These are phyloP conservation scores for Chlamydomonas sp. DNA, from an alignment of 139 green algal genomes.

Conservation along the genomic window DNA sequence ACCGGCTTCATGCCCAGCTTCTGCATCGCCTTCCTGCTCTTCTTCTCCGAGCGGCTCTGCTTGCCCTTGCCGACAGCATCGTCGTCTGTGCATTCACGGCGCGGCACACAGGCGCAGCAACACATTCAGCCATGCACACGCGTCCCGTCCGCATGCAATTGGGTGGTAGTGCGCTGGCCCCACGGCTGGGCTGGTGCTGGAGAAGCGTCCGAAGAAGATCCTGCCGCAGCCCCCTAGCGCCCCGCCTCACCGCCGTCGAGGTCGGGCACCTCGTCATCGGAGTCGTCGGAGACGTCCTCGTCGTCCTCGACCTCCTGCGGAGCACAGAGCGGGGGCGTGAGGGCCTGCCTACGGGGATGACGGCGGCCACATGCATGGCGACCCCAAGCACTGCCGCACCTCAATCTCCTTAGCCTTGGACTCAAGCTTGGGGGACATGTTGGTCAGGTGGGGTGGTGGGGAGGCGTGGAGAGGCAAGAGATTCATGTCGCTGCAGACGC, in stretches of 20 bases:
- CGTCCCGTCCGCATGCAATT: too few species aligned
- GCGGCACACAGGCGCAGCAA: conserved; percentile 5
- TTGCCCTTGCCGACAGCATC: conserved; percentile 58
- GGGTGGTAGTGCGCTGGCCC: too few species aligned
- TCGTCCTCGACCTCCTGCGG: conserved; percentile 32
- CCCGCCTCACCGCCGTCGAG: conserved; percentile 37
- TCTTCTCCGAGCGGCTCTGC: conserved; percentile 97
- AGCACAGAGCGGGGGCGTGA: neutral
- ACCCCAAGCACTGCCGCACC: conserved; percentile 1
- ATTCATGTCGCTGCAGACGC: too few species aligned
- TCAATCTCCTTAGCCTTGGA: conserved; percentile 14
- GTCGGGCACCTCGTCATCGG: conserved; percentile 49
- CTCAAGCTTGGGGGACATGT: too few species aligned
- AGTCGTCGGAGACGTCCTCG: conserved; percentile 46
- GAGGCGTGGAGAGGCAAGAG: too few species aligned
- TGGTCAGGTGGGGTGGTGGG: too few species aligned
- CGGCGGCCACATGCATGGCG: too few species aligned
- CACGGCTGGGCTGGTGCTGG: too few species aligned
- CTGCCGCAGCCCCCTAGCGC: too few species aligned
- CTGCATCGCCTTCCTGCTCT: conserved; percentile 95
- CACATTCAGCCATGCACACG: too few species aligned
- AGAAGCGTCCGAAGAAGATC: too few species aligned
- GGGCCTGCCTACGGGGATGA: neutral
- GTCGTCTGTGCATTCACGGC: conserved; percentile 35
- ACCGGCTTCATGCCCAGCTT: conserved; percentile 99